phyloP scores from a whole-genome alignment of 306 rosid species.

The Malus sieversii region DNA sequence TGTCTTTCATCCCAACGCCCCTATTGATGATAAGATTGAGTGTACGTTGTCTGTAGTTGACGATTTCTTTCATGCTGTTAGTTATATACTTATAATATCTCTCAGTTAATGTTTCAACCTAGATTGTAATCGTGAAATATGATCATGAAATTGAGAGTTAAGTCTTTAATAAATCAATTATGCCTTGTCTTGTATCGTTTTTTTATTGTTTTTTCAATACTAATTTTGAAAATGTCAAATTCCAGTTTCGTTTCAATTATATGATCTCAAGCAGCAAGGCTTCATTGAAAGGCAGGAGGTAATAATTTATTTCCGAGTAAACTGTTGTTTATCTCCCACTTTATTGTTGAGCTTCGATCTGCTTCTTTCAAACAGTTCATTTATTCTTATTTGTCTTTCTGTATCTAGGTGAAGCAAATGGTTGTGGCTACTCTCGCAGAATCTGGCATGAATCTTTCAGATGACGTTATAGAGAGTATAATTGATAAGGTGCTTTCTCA shows the following conservation, averaged over 20 bases:
- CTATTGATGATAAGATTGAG: constrained; percentile 84
- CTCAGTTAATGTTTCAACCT: neutral
- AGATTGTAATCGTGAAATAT: neutral
- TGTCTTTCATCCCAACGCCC: constrained; percentile 97
- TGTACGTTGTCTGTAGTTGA: constrained; percentile 39
- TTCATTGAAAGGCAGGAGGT: constrained; percentile 98
- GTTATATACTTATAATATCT: neutral
- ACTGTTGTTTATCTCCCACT: neutral
- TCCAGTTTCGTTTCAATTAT: constrained; percentile 94
- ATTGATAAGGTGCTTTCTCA: constrained; percentile 73
- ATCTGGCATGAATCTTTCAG: constrained; percentile 98
- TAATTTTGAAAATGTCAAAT: constrained; percentile 12
- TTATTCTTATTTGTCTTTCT: constrained; percentile 8
- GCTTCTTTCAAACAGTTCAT: neutral
- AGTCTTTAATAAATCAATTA: neutral
- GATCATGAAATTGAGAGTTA: neutral
- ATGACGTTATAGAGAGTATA: constrained; percentile 94
- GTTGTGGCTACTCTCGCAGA: constrained; percentile 98
- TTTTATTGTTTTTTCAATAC: neutral
- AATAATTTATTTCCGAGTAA: constrained; percentile 3
- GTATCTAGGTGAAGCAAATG: constrained; percentile 91
- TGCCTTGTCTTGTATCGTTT: neutral
- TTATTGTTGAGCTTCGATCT: neutral
- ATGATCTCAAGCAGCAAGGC: constrained; percentile 99
- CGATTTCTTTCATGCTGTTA: neutral